A percentile compares a stretch with the other conserved stretches of the same genome.
phyloP scores from a whole-genome alignment of 257 asterid species.

The Lantana camara region DNA sequence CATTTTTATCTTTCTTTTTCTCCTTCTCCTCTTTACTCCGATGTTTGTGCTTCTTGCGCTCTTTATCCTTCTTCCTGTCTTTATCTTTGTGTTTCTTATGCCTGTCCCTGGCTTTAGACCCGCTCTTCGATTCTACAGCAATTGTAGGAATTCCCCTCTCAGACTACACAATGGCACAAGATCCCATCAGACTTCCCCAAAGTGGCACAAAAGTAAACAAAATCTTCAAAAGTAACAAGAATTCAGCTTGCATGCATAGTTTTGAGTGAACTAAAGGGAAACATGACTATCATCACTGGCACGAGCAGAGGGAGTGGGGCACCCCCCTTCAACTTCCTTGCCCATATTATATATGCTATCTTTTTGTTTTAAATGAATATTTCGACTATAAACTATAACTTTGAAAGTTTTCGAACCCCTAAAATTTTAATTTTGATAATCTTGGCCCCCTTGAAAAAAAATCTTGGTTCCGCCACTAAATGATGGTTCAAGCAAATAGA shows the following conservation, averaged over 20 bases:
- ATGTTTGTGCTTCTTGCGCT: slow-evolving; percentile 45
- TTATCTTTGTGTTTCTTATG: slow-evolving; percentile 44
- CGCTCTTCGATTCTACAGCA: slow-evolving; percentile 39
- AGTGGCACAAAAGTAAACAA: slow-evolving; percentile 1
- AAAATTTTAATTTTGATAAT: too few relatives aligned
- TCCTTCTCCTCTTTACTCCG: slow-evolving; percentile 49
- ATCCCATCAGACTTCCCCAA: slow-evolving; percentile 3
- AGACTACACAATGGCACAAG: slow-evolving; percentile 33
- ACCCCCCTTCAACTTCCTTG: too few relatives aligned
- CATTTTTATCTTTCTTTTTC: slow-evolving; percentile 59
- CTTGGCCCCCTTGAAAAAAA: too few relatives aligned
- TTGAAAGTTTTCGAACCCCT: too few relatives aligned
- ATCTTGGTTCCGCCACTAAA: too few relatives aligned
- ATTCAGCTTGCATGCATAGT: neutral
- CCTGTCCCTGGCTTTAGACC: slow-evolving; percentile 33
- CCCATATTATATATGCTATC: too few relatives aligned
- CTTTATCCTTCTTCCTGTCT: slow-evolving; percentile 43
- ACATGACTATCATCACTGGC: neutral
- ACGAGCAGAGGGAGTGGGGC: too few relatives aligned
- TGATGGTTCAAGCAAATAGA: slow-evolving; percentile 6
- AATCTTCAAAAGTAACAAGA: neutral
- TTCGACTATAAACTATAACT: too few relatives aligned
- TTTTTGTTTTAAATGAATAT: too few relatives aligned
- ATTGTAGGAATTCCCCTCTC: slow-evolving; percentile 39
- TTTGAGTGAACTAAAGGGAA: neutral